Evolutionary conservation across 2,329 filamentous ascomycete genomes (phyloP).

Genomic region (Diplodia sapinea): DNA sequence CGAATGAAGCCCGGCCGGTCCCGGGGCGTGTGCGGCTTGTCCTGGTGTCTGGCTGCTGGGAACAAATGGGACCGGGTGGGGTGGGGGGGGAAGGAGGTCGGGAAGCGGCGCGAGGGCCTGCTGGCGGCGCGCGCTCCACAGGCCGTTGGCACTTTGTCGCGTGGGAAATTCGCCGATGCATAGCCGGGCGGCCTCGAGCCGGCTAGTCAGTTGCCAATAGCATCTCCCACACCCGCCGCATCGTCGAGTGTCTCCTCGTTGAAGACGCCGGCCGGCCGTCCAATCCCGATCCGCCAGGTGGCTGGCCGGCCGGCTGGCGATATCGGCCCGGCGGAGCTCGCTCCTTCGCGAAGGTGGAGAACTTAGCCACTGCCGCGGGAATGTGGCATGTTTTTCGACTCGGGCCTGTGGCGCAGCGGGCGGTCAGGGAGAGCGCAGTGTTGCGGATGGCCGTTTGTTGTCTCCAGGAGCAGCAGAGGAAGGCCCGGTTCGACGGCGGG

Average conservation of each 20-base stretch:
- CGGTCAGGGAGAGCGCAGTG: too few species aligned
- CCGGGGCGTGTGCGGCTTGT: background rate
- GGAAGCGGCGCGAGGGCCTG: background rate
- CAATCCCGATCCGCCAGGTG: slow-evolving; percentile 15
- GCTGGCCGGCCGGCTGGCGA: slow-evolving; percentile 17
- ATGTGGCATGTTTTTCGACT: slow-evolving; percentile 13
- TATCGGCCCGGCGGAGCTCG: slow-evolving; percentile 21
- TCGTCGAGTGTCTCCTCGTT: too few species aligned
- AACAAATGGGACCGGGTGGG: background rate
- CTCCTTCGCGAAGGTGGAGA: slow-evolving; percentile 8
- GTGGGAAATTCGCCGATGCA: slow-evolving; percentile 19
- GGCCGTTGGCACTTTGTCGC: background rate
- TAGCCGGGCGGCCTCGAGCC: background rate
- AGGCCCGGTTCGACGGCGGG: background rate
- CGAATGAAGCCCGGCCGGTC: too few species aligned
- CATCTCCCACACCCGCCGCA: too few species aligned
- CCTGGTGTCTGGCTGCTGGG: slow-evolving; percentile 1
- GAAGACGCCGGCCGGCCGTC: slow-evolving; percentile 1
- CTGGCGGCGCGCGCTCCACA: background rate
- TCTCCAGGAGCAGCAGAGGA: background rate
- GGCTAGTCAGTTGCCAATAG: background rate
- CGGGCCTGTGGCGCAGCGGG: background rate
- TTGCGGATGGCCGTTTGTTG: background rate
- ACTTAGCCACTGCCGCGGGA: background rate
- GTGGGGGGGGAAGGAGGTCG: background rate